phyloP scores from a whole-genome alignment of 2,329 filamentous ascomycete genomes.

The Paramyrothecium roridum region DNA sequence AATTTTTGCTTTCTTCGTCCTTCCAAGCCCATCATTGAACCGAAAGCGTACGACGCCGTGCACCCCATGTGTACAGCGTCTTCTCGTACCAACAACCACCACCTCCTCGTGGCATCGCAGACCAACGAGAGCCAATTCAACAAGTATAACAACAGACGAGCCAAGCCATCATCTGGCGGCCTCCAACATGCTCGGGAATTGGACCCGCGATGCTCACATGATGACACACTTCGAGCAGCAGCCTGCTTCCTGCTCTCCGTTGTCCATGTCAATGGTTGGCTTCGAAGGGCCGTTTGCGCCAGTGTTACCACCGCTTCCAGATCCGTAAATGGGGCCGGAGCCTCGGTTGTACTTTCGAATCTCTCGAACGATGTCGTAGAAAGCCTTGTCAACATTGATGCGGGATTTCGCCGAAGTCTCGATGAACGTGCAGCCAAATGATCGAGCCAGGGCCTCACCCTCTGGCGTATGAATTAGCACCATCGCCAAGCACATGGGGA shows the following conservation, averaged over 20 bases:
- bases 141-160: slow-evolving; percentile 6
- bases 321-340: slow-evolving; percentile 77
- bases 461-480: slow-evolving; percentile 50
- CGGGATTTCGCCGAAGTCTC: slow-evolving; percentile 98
- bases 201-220: slow-evolving; percentile 62
- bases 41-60: not conserved
- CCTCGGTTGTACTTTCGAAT: slow-evolving; percentile 98
- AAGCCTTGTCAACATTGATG: slow-evolving; percentile 97
- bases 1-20: not conserved
- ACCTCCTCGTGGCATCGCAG: too few species aligned
- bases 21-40: not conserved
- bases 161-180: slow-evolving; percentile 9
- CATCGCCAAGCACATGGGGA: not conserved
- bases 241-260: slow-evolving; percentile 63
- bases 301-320: slow-evolving; percentile 62
- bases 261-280: slow-evolving; percentile 74
- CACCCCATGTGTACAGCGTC: not conserved
- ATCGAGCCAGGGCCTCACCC: slow-evolving; percentile 79
- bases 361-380: slow-evolving; percentile 97
- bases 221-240: slow-evolving; percentile 86
- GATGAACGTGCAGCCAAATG: slow-evolving; percentile 97
- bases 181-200: not conserved
- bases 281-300: slow-evolving; percentile 59
- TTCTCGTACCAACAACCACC: not conserved
- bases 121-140: too few species aligned